Evolutionary conservation across 148 eudicot genomes (phyloP).

Genomic region (Fallopia convolvulus): DNA sequence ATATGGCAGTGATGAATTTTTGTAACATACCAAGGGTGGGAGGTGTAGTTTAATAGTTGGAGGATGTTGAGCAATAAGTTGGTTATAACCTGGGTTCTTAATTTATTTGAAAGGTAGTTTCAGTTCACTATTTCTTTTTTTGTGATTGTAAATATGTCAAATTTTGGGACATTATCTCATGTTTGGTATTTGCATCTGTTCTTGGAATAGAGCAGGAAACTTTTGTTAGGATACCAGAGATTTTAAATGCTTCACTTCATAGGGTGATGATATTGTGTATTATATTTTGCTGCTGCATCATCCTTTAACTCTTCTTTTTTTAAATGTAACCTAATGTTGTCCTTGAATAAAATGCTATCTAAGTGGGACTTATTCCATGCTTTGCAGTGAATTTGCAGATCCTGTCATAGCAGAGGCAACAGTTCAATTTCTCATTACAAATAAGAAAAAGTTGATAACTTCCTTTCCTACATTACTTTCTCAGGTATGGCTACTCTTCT

Average conservation of each 20-base stretch:
- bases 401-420: conserved; percentile 86
- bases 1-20: not conserved
- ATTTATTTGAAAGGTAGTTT: not conserved
- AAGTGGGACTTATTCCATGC: not conserved
- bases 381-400: conserved; percentile 93
- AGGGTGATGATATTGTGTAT: not conserved
- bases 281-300: not conserved
- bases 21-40: not conserved
- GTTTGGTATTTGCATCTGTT: not conserved
- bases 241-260: not conserved
- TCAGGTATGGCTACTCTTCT: conserved; percentile 44
- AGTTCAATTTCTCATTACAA: conserved; percentile 57
- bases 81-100: not conserved
- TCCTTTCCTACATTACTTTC: conserved; percentile 74
- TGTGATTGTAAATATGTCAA: not conserved
- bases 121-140: not conserved
- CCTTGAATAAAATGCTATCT: not conserved
- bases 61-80: not conserved
- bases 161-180: not conserved
- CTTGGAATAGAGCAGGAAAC: not conserved
- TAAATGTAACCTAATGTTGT: not conserved
- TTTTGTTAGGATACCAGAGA: not conserved
- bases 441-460: conserved; percentile 56
- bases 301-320: not conserved
- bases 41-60: not conserved